Percentiles rank a stretch among this genome's conserved stretches.
Evolutionary conservation across 1,284 basidiomycete genomes (phyloP).

Genomic region (Puccinia triticina): DNA sequence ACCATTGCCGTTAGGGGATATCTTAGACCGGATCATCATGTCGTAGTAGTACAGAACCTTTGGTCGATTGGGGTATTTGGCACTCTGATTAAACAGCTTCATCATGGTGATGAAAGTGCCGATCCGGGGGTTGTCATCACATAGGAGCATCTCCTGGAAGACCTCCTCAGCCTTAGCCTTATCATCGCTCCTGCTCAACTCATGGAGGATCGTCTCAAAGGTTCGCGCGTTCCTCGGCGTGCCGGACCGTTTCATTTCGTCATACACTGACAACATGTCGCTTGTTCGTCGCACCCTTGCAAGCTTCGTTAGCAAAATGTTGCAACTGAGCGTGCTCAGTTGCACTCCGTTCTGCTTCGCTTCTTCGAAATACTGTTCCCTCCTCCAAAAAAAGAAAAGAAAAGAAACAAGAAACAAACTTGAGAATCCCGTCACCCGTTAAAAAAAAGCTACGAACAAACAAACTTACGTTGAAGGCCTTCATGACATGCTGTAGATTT

Average conservation of each 20-base stretch:
- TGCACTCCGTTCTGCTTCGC: constrained; percentile 70
- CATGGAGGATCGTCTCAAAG: constrained; percentile 88
- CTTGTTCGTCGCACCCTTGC: constrained; percentile 89
- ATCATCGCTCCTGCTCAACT: constrained; percentile 91
- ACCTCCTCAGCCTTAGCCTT: constrained; percentile 76
- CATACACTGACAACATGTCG: constrained; percentile 79
- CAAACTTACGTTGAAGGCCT: constrained; percentile 66
- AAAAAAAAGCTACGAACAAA: background rate
- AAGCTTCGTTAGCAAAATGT: constrained; percentile 92
- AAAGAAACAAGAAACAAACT: background rate
- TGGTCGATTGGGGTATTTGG: constrained; percentile 78
- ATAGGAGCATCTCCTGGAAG: constrained; percentile 73
- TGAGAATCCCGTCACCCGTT: background rate
- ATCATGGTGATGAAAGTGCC: constrained; percentile 99
- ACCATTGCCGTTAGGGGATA: constrained; percentile 81
- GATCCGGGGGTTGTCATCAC: constrained; percentile 78
- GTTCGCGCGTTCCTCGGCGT: constrained; percentile 81
- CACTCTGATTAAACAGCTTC: constrained; percentile 79
- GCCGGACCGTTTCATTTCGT: constrained; percentile 69
- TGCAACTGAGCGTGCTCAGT: constrained; percentile 85
- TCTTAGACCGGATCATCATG: constrained; percentile 68
- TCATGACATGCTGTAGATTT: constrained; percentile 89
- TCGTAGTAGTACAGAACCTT: constrained; percentile 77
- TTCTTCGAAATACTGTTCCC: constrained; percentile 72
- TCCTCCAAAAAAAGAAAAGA: background rate